A percentile compares a stretch with the other conserved stretches of the same genome.
Evolutionary conservation across 306 rosid genomes (phyloP).

Genomic region (Casuarina glauca): DNA sequence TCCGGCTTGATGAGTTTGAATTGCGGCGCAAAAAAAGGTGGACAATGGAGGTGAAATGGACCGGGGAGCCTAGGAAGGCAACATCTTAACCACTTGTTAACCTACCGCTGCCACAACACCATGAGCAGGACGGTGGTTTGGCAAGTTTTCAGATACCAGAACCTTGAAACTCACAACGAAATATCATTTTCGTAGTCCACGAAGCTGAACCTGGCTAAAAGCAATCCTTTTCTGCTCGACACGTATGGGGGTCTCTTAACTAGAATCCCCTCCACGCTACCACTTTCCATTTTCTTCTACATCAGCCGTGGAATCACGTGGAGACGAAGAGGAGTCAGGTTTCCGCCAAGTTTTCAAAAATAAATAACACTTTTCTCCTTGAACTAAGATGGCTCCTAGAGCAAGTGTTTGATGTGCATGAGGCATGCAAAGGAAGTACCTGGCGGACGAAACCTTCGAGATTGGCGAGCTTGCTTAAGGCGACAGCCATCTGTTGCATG

Average conservation of each 20-base stretch:
- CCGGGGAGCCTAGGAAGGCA: slow-evolving; percentile 5
- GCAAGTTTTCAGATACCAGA: no score
- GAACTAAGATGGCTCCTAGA: neutral
- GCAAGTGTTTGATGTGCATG: neutral
- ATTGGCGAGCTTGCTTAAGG: slow-evolving; percentile 67
- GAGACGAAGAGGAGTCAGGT: no score
- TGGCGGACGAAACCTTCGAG: slow-evolving; percentile 86
- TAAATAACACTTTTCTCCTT: no score
- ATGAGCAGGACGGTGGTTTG: no score
- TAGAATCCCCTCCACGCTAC: neutral
- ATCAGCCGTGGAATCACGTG: no score
- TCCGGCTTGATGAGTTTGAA: neutral
- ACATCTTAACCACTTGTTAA: slow-evolving; percentile 18
- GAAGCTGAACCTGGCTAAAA: neutral
- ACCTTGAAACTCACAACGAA: neutral
- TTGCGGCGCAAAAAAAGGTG: slow-evolving; percentile 48
- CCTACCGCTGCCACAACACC: neutral
- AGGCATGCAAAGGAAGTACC: slow-evolving; percentile 41
- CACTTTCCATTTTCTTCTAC: no score
- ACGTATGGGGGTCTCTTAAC: neutral
- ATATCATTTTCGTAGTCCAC: neutral
- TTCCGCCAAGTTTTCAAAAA: no score
- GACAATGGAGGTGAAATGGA: slow-evolving; percentile 13
- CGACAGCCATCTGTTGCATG: slow-evolving; percentile 79
- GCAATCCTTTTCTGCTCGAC: neutral